Percentiles rank a stretch among this genome's conserved stretches.
These are phyloP conservation scores for Pythium brachiatum DNA, from an alignment of 352 stramenopile genomes.

Conservation along the genomic window DNA sequence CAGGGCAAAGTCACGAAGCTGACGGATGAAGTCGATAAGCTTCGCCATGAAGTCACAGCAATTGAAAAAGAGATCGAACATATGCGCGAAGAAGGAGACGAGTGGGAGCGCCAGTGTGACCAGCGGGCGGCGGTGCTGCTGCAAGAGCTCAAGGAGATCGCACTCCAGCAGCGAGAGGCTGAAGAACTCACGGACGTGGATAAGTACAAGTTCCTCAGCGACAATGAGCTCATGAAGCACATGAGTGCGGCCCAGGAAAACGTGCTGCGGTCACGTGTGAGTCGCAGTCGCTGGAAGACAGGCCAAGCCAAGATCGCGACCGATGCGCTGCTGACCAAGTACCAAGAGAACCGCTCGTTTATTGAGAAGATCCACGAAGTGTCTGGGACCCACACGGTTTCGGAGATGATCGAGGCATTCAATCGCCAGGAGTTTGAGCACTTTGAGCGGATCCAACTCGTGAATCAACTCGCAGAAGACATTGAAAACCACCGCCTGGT, in stretches of 20 bases:
- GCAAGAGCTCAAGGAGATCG: slow-evolving; percentile 72
- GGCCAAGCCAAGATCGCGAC: slow-evolving; percentile 63
- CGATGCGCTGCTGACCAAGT: slow-evolving; percentile 66
- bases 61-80: slow-evolving; percentile 63
- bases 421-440: slow-evolving; percentile 81
- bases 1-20: slow-evolving; percentile 44
- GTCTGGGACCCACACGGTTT: slow-evolving; percentile 71
- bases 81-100: slow-evolving; percentile 51
- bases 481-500: slow-evolving; percentile 74
- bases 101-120: slow-evolving; percentile 63
- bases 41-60: slow-evolving; percentile 46
- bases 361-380: slow-evolving; percentile 85
- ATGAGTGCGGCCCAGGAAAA: slow-evolving; percentile 51
- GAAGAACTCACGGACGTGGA: slow-evolving; percentile 51
- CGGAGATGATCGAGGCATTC: slow-evolving; percentile 83
- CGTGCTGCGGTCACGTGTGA: slow-evolving; percentile 45
- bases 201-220: slow-evolving; percentile 67
- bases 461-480: slow-evolving; percentile 80
- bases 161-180: slow-evolving; percentile 48
- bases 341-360: slow-evolving; percentile 75
- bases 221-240: slow-evolving; percentile 70
- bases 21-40: slow-evolving; percentile 50
- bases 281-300: slow-evolving; percentile 65
- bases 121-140: slow-evolving; percentile 44
- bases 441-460: slow-evolving; percentile 79